These are phyloP conservation scores for Trebouxia sp. DNA, from an alignment of 139 green algal genomes.

Conservation along the genomic window DNA sequence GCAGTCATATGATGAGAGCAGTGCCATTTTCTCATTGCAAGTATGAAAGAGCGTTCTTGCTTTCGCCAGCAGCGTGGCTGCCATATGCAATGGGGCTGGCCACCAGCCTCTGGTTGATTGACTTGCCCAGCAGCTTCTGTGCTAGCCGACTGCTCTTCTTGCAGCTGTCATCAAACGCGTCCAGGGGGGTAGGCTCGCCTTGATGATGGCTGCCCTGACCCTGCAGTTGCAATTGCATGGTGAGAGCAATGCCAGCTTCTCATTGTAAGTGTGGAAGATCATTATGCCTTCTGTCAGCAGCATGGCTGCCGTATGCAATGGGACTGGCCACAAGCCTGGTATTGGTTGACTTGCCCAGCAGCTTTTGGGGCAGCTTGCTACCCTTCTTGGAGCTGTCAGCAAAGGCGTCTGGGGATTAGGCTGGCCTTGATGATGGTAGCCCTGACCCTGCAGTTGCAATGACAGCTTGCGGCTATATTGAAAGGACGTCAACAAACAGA, in stretches of 20 bases:
- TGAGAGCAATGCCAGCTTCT: too few relatives aligned
- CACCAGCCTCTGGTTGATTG: too few relatives aligned
- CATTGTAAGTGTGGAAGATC: too few relatives aligned
- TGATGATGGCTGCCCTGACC: neutral
- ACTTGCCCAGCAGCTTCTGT: neutral
- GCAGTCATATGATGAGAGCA: too few relatives aligned
- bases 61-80: constrained; percentile 20
- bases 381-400: neutral
- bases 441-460: too few relatives aligned
- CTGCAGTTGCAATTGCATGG: constrained; percentile 6
- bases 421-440: too few relatives aligned
- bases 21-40: too few relatives aligned
- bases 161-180: constrained; percentile 17
- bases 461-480: too few relatives aligned
- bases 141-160: constrained; percentile 16
- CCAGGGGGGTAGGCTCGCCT: constrained; percentile 6
- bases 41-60: too few relatives aligned
- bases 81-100: constrained; percentile 16
- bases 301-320: constrained; percentile 30
- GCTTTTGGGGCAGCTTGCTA: constrained; percentile 2
- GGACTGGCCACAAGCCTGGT: too few relatives aligned
- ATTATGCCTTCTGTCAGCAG: neutral
- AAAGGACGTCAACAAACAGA: too few relatives aligned
- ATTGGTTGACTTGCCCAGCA: neutral
- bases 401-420: too few relatives aligned